Base-by-base conservation (phyloP, 2,329 filamentous ascomycete species). In the Sporothrix schenckii region DNA sequence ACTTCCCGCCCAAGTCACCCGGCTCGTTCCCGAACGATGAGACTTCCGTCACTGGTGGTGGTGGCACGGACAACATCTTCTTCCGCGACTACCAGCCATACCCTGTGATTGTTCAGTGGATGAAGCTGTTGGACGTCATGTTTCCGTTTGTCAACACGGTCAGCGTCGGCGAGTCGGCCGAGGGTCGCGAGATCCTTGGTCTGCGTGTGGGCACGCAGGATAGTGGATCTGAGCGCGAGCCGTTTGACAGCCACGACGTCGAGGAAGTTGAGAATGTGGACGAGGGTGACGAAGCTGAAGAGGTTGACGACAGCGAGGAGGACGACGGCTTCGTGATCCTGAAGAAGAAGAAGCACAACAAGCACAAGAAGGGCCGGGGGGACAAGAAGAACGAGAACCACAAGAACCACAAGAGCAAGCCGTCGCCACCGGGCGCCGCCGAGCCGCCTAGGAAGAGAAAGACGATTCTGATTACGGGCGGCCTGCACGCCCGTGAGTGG, bases 401-500 rank as follows among this genome's bases (percentile, higher is more conserved):
- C 9, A 52, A 60, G 50, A 56, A 53, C 44, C 60, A 60, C 6
- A 44, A 63, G 53, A 19, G 13, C 14, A 54, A 56, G 21, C 41
- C 61, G 21, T 19, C 56, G 27, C n/a, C 39, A 47, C 65, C 44
- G n/a, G 34, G 39, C 11, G n/a, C 69, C 4, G 50, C 68, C 13
- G 39, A 52, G 19, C 65, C 49, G n/a, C 4, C 21, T 44, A 53
- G 63, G 19, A 67, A 70, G 53, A 73, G 73, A 49, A 77, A 79
- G 72, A 78, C 78, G 2, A 78, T 80, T 19, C 73, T 76, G 66
- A 83, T 99, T 24, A 89, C 89, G 4, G 95, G 93, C 69, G 94
- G 94, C 65, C 85, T 92, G n/a, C 95, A 98, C 79, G 94, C 94
- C 3, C 88, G 95, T 50, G 95, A 99, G 83, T 99, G 95, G 95